A percentile compares a stretch with the other conserved stretches of the same genome.
Conservation (phyloP, 179 eudicot genomes). For the Actinidia chinensis region DNA sequence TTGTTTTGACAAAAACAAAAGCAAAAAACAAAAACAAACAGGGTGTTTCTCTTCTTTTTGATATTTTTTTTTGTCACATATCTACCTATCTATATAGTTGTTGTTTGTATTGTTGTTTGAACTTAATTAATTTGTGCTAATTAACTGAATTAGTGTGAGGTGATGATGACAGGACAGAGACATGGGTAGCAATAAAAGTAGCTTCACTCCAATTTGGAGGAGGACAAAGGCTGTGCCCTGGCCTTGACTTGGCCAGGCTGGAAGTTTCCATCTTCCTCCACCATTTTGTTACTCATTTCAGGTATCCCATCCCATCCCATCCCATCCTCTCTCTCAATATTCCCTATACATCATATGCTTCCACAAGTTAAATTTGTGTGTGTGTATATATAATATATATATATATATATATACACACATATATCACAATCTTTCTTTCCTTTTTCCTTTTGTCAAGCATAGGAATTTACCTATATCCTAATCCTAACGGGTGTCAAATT, state of each 20-base stretch:
- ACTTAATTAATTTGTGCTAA: neutral
- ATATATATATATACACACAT: too few species aligned
- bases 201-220: slow-evolving; percentile 93
- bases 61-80: neutral
- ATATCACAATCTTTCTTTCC: too few species aligned
- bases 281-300: slow-evolving; percentile 77
- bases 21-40: neutral
- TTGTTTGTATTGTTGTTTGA: neutral
- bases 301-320: slow-evolving; percentile 29
- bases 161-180: slow-evolving; percentile 48
- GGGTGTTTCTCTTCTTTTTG: neutral
- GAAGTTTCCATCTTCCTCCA: slow-evolving; percentile 92
- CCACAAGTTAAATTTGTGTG: too few species aligned
- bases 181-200: slow-evolving; percentile 35
- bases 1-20: neutral
- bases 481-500: too few species aligned
- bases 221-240: slow-evolving; percentile 94
- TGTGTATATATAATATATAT: too few species aligned
- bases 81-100: neutral
- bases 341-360: neutral
- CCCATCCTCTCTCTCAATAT: neutral
- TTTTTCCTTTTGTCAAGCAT: too few species aligned
- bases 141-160: too few species aligned
- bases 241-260: slow-evolving; percentile 82
- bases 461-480: too few species aligned